These are phyloP conservation scores for Balakata baccata DNA, from an alignment of 345 rosid genomes.

Conservation along the genomic window DNA sequence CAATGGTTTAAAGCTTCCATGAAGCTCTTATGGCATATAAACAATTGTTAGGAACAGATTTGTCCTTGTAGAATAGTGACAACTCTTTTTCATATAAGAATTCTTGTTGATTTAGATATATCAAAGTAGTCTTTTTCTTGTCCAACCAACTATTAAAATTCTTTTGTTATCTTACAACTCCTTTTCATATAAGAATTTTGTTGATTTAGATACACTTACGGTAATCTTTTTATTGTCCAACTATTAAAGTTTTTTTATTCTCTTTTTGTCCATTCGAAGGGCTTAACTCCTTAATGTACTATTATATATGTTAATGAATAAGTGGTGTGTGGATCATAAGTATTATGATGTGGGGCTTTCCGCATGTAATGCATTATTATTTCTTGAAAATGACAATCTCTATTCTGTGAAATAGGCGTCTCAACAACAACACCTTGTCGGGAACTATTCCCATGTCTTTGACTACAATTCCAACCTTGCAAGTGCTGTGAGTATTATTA, in stretches of 20 bases:
- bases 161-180: too few relatives aligned
- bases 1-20: too few relatives aligned
- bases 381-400: slow-evolving; percentile 5
- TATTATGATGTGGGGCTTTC: background rate
- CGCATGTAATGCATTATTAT: background rate
- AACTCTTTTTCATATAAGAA: background rate
- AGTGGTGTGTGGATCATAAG: background rate
- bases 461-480: slow-evolving; percentile 45
- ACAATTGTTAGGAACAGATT: background rate
- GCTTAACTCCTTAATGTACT: background rate
- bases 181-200: too few relatives aligned
- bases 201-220: too few relatives aligned
- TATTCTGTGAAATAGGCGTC: slow-evolving; percentile 53
- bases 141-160: too few relatives aligned
- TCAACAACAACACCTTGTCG: slow-evolving; percentile 62
- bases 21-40: too few relatives aligned
- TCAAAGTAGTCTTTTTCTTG: too few relatives aligned
- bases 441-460: slow-evolving; percentile 57
- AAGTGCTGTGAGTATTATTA: slow-evolving; percentile 64
- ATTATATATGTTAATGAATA: background rate
- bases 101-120: background rate
- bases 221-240: too few relatives aligned
- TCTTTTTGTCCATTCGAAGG: too few relatives aligned
- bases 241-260: too few relatives aligned
- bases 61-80: background rate